Evolutionary conservation across 495 filamentous ascomycete genomes (phyloP), one percentile per base, ranked within the genome.

Genomic region (Sabuloglossum arenarium): DNA sequence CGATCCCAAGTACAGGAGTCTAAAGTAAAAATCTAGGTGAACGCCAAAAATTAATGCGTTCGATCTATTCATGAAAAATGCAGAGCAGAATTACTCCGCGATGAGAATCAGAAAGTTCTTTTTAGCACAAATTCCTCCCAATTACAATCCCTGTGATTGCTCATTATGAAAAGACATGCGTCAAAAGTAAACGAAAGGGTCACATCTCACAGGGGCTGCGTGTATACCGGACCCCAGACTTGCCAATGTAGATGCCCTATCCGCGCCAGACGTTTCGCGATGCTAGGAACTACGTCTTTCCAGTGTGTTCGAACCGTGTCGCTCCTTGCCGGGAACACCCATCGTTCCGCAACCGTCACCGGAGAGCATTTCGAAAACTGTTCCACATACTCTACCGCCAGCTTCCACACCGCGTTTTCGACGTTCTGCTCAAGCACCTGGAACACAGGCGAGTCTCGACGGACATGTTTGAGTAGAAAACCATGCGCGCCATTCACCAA

Each of bases 221-320:
- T 63, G 64, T 86, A 93, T 0, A 79, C 76, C 49, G 79, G 79
- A 6, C 78, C 81, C 88, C 88, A 95, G 2, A 93, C 81, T 52
- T 82, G 73, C 88, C 88, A 95, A 66, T 95, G 87, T 24, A 94
- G 67, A 21, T 88, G 73, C 9, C 80, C 78, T 43, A 95, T 76
- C 61, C 93, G 88, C 11, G 86, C 80, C 39, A 91, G 70, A 29
- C 84, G 79, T 56, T 76, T 79, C 1, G 83, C 78, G 62, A 90
- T 77, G 54, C 86, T 79, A 47, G 30, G 30, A 31, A 54, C n/a
- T 1, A 34, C 34, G 12, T 34, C 53, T 27, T 30, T 51, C 47
- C 47, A 51, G 47, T 27, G 47, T n/a, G 28, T 51, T 51, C 28
- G 47, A 14, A 10, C 25, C 12, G 4, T 51, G 47, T 51, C 47